A percentile compares a stretch with the other conserved stretches of the same genome.
These are phyloP conservation scores for Neonectria neomacrospora DNA, from an alignment of 2,329 filamentous ascomycete species.

Conservation along the genomic window DNA sequence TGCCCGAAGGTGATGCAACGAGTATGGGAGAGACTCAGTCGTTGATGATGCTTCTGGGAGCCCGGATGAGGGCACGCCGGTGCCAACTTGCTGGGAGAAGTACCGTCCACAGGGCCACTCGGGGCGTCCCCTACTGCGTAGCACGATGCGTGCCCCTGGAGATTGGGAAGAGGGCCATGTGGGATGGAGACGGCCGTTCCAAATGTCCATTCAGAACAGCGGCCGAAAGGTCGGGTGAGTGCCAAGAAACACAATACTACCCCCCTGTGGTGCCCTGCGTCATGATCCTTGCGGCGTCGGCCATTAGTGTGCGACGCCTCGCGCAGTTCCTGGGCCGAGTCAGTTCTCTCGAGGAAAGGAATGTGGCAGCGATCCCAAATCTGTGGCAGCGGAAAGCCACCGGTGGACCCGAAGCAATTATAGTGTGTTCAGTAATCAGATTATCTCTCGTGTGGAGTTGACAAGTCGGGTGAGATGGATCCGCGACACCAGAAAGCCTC, in stretches of 20 bases:
- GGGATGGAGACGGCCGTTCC: constrained; percentile 1
- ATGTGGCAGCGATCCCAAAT: not conserved
- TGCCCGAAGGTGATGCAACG: not conserved
- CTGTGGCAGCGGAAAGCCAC: not conserved
- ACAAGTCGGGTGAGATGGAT: not conserved
- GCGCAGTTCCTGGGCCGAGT: not conserved
- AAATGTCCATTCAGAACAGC: not conserved
- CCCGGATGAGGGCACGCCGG: not conserved
- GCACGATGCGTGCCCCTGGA: not conserved
- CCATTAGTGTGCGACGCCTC: not conserved
- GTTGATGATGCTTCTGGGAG: not conserved
- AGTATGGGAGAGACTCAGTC: not conserved
- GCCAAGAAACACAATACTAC: not conserved
- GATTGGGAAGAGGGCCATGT: not conserved
- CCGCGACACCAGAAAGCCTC: not conserved
- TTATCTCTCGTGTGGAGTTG: too few species aligned
- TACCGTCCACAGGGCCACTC: not conserved
- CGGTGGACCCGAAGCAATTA: not conserved
- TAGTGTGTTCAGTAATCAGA: constrained; percentile 1
- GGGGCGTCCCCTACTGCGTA: not conserved
- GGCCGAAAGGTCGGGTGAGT: not conserved
- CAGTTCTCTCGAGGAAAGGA: not conserved
- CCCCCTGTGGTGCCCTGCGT: not conserved
- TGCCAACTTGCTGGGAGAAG: not conserved
- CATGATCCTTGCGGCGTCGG: not conserved